Evolutionary conservation across 768 basidiomycete genomes (phyloP).

Genomic region (Suillus weaverae): DNA sequence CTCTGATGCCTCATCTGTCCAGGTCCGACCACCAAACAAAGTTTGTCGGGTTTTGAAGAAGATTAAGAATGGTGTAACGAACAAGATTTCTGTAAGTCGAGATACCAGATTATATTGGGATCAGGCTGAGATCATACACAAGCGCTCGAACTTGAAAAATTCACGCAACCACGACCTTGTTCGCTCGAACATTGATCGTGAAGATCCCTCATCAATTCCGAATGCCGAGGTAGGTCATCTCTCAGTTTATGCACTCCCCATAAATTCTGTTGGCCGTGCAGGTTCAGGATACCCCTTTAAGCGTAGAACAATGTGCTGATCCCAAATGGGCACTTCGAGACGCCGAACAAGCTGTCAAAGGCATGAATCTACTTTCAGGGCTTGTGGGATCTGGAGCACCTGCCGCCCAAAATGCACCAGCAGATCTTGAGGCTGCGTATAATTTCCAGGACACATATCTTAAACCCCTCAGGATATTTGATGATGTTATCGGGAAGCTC

Average conservation of each 20-base stretch:
- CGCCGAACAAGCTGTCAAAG: too few species aligned
- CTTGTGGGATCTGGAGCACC: background rate
- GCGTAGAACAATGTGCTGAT: background rate
- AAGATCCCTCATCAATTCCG: too few species aligned
- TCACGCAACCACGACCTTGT: too few species aligned
- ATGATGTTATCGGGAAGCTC: background rate
- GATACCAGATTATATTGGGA: too few species aligned
- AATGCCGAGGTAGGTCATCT: too few species aligned
- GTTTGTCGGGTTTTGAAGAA: background rate
- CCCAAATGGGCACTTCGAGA: background rate
- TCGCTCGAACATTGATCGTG: too few species aligned
- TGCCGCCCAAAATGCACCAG: background rate
- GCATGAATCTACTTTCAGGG: background rate
- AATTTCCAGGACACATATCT: background rate
- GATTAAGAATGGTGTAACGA: background rate
- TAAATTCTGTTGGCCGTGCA: background rate
- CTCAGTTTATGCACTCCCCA: background rate
- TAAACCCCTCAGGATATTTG: background rate
- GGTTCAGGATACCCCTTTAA: background rate
- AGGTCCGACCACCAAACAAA: background rate
- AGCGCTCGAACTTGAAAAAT: too few species aligned
- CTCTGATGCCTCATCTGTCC: background rate
- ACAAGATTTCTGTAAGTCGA: too few species aligned
- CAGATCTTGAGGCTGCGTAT: background rate
- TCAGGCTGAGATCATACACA: too few species aligned